Conservation (phyloP, 1,284 basidiomycete genomes). For the Naganishia sp. region DNA sequence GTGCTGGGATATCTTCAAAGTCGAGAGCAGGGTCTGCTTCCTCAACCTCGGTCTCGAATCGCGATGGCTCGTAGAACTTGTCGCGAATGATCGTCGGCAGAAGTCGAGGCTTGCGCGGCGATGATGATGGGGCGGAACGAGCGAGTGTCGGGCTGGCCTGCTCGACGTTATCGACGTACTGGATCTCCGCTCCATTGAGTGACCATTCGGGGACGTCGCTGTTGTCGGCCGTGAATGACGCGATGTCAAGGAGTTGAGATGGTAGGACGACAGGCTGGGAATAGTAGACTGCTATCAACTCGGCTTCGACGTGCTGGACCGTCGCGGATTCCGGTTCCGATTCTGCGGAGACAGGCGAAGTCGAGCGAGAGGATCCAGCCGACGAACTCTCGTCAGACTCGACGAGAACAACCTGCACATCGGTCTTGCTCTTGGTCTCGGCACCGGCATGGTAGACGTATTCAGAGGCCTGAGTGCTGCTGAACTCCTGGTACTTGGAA, state of each 20-base stretch:
- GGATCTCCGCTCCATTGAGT: background rate
- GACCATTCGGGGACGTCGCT: slow-evolving; percentile 2
- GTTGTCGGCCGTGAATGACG: background rate
- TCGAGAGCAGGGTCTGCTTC: slow-evolving; percentile 12
- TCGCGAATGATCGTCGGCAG: slow-evolving; percentile 24
- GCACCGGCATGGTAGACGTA: background rate
- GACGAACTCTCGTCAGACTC: slow-evolving; percentile 8
- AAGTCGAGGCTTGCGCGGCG: slow-evolving; percentile 23
- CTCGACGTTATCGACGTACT: slow-evolving; percentile 6
- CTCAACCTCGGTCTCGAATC: slow-evolving; percentile 14
- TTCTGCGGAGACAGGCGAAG: slow-evolving; percentile 12
- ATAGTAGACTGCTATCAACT: slow-evolving; percentile 8
- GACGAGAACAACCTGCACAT: slow-evolving; percentile 22
- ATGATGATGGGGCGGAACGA: slow-evolving; percentile 12
- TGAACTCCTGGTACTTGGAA: slow-evolving; percentile 20
- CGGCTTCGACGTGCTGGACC: background rate
- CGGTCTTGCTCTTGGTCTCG: background rate
- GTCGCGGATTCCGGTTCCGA: background rate
- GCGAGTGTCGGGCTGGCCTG: background rate
- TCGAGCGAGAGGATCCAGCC: slow-evolving; percentile 6
- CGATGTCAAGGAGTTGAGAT: slow-evolving; percentile 3
- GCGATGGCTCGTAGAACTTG: slow-evolving; percentile 27
- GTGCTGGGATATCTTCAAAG: background rate
- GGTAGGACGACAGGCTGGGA: slow-evolving; percentile 7
- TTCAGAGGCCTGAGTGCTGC: slow-evolving; percentile 9